phyloP scores from a whole-genome alignment of 2,329 filamentous ascomycete genomes.

The Epichloe sibirici region DNA sequence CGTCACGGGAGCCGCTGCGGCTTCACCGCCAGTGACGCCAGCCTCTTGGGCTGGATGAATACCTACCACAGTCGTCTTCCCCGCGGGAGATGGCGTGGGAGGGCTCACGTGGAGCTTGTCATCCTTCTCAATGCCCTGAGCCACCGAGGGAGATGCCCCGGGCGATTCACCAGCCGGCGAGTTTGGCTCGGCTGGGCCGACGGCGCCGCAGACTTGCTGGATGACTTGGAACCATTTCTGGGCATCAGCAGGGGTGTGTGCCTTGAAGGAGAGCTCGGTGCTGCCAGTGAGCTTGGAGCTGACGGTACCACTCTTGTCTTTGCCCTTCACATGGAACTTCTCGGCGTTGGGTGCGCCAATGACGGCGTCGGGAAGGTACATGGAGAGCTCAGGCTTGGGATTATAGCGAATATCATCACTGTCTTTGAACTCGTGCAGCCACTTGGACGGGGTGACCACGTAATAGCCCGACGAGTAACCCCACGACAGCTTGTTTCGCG shows the following conservation, averaged over 20 bases:
- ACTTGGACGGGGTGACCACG: conserved; percentile 77
- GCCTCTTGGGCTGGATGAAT: conserved; percentile 33
- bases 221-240: conserved; percentile 77
- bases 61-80: conserved; percentile 14
- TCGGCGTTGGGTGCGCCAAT: conserved; percentile 60
- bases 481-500: conserved; percentile 67
- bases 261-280: conserved; percentile 79
- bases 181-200: conserved; percentile 24
- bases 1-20: background rate
- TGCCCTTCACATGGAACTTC: conserved; percentile 93
- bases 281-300: conserved; percentile 69
- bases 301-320: conserved; percentile 72
- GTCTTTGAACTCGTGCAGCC: conserved; percentile 92
- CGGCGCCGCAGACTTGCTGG: conserved; percentile 42
- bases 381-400: conserved; percentile 71
- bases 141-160: background rate
- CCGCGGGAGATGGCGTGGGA: conserved; percentile 5
- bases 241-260: conserved; percentile 67
- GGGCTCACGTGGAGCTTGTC: conserved; percentile 11
- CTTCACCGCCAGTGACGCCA: conserved; percentile 27
- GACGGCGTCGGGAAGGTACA: conserved; percentile 84
- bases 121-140: conserved; percentile 1
- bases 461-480: conserved; percentile 77
- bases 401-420: conserved; percentile 62
- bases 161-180: conserved; percentile 9